Conservation (phyloP, 129 eudicot genomes). For the sunflower (Helianthus annuus) region DNA sequence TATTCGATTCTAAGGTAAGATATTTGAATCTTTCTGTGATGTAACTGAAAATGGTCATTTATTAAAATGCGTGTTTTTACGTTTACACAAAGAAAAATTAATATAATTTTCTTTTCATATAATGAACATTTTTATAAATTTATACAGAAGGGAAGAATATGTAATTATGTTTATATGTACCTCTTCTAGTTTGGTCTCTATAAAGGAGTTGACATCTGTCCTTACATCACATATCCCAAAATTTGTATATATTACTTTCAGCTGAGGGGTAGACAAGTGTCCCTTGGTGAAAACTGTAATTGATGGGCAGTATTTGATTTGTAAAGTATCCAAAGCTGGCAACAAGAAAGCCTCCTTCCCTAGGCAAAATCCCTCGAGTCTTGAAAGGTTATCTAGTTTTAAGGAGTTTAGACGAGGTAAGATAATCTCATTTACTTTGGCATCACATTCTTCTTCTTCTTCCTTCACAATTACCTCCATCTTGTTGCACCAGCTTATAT, state of each 20-base stretch:
- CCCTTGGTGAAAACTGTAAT: neutral
- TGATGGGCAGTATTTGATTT: neutral
- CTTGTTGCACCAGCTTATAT: neutral
- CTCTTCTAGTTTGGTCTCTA: neutral
- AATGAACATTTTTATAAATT: too few species aligned
- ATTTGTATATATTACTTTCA: neutral
- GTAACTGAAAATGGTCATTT: neutral
- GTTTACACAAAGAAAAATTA: too few species aligned
- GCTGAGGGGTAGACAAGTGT: neutral
- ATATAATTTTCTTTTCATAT: neutral
- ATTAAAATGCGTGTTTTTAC: neutral
- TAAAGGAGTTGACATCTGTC: neutral
- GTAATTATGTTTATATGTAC: neutral
- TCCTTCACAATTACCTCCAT: neutral
- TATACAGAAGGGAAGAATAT: neutral
- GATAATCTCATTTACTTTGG: neutral
- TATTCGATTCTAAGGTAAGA: neutral
- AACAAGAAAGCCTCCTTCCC: neutral
- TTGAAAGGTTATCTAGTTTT: too few species aligned
- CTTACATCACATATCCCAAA: neutral
- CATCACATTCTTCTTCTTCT: slow-evolving; percentile 1
- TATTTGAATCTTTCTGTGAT: neutral
- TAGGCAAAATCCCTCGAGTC: neutral
- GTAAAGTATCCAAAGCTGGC: neutral
- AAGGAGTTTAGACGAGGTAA: neutral